Percentiles rank a stretch among this genome's conserved stretches.
These are phyloP conservation scores for Xenoacremonium recifei DNA, from an alignment of 2,329 filamentous ascomycete species.

Conservation along the genomic window DNA sequence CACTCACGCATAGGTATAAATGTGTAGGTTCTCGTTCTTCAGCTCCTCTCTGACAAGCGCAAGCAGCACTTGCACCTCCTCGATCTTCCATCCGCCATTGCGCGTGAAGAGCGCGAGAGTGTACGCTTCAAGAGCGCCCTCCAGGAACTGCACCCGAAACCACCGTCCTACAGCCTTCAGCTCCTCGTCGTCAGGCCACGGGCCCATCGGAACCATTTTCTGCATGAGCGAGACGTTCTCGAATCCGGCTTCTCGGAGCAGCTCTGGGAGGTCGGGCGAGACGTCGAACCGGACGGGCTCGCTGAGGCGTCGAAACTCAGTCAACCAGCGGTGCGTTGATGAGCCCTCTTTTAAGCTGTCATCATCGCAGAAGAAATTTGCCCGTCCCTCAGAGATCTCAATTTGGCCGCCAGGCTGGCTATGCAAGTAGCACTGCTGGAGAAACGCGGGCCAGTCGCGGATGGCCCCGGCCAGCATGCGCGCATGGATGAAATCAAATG, in stretches of 20 bases:
- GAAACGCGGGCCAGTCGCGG: constrained; percentile 24
- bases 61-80: constrained; percentile 23
- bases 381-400: constrained; percentile 17
- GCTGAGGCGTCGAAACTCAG: constrained; percentile 19
- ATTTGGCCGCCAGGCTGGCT: constrained; percentile 14
- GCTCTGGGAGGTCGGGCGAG: constrained; percentile 12
- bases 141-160: constrained; percentile 18
- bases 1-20: constrained; percentile 24
- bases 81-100: constrained; percentile 17
- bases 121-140: constrained; percentile 19
- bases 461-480: constrained; percentile 27
- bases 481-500: constrained; percentile 29
- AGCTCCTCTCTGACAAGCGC: constrained; percentile 22
- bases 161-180: constrained; percentile 38
- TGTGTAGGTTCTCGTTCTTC: constrained; percentile 22
- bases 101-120: constrained; percentile 23
- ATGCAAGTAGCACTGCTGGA: constrained; percentile 18
- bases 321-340: constrained; percentile 19
- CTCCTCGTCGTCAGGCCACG: constrained; percentile 41
- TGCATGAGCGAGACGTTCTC: constrained; percentile 23
- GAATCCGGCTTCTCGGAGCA: constrained; percentile 27
- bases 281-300: constrained; percentile 20
- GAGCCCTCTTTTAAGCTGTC: constrained; percentile 16
- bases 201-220: constrained; percentile 35
- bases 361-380: constrained; percentile 24